Evolutionary conservation across 164 flowering plant species (phyloP), one percentile per base, ranked within the genome.

Genomic region (Vitis rotundifolia): DNA sequence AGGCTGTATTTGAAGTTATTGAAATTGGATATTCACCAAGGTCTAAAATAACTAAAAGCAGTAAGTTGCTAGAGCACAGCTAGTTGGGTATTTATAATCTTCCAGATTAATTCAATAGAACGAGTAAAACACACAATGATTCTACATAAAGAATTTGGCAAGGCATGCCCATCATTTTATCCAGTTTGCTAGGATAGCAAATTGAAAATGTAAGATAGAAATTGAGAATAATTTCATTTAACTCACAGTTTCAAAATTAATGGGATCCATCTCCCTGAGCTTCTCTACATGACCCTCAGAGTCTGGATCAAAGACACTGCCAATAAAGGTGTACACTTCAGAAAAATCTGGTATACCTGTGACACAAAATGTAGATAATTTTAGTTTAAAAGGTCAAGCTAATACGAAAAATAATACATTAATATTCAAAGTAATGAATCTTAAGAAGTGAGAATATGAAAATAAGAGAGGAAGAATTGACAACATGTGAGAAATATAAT

Each of bases 231-330:
- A 44, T 14, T 71, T 16, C 16, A 58, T 37, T 44, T 14, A 64
- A 78, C 97, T 89, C 76, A 92, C 98, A 3, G 97, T 91, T 80
- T 92, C 97, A 77, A 88, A 89, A 76, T 89, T 88, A 26, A 94
- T 88, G 13, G 97, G 97, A 83, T 92, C 97, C 98, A 94, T 94
- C 75, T 91, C 95, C 81, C 91, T 89, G 37, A 94, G 92, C 78
- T 91, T 91, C 80, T 87, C 85, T 70, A 85, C 78, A 80, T 91
- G 97, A 67, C 88, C 95, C 59, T 80, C 69, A 56, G 85, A 77
- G 28, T 85, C 86, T 52, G 97, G 97, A 84, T 94, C 98, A 76
- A 94, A 94, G 69, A 94, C 84, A 66, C 95, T 86, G 65, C 98
- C 97, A 73, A 94, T 91, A 79, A 94, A 94, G 77, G 82, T 76